phyloP scores from a whole-genome alignment of 331 rosid genomes.

The Dryas integrifolia region DNA sequence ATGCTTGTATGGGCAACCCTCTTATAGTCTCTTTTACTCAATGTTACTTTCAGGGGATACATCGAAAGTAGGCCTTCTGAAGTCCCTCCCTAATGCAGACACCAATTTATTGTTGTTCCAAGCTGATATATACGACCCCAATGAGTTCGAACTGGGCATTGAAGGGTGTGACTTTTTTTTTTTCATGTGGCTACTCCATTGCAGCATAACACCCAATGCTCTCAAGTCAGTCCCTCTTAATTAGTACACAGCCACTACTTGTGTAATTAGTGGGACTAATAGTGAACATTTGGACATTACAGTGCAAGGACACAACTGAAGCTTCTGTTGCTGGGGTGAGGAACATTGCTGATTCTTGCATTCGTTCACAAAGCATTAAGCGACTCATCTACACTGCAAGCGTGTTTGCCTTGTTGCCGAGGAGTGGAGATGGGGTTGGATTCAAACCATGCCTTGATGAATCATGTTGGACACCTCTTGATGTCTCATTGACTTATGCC shows the following conservation, averaged over 20 bases:
- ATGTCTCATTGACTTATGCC: constrained; percentile 11
- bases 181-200: constrained; percentile 52
- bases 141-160: constrained; percentile 25
- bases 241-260: neutral
- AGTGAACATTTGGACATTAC: neutral
- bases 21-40: neutral
- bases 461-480: constrained; percentile 55
- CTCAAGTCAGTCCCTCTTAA: constrained; percentile 28
- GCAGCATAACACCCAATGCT: constrained; percentile 22
- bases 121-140: constrained; percentile 44
- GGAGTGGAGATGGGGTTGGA: constrained; percentile 33
- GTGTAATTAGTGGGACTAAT: no score
- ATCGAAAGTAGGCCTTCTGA: constrained; percentile 32
- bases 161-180: constrained; percentile 43
- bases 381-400: constrained; percentile 47
- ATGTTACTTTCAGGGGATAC: constrained; percentile 35
- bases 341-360: constrained; percentile 33
- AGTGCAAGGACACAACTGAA: constrained; percentile 42
- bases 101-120: constrained; percentile 37
- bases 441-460: constrained; percentile 41
- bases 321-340: constrained; percentile 42
- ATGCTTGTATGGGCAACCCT: neutral
- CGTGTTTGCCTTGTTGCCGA: constrained; percentile 30
- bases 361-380: constrained; percentile 39
- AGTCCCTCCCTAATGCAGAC: constrained; percentile 36